Evolutionary conservation across 108 stramenopile species (phyloP).

Genomic region (Stephanodiscus triporus): DNA sequence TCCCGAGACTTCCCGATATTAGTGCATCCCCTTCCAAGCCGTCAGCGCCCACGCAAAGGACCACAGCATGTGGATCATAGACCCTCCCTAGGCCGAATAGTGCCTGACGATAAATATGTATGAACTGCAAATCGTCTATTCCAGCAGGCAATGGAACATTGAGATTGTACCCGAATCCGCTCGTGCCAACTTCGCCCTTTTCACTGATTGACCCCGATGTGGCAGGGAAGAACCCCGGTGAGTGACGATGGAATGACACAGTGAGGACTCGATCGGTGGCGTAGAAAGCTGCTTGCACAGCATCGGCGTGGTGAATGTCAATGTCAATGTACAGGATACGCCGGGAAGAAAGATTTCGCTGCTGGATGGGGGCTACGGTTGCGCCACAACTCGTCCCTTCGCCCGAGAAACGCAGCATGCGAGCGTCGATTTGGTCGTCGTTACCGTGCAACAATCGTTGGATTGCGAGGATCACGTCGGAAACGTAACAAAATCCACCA

Average conservation of each 20-base stretch:
- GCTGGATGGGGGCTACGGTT: slow-evolving; percentile 84
- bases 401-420: slow-evolving; percentile 99
- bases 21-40: slow-evolving; percentile 55
- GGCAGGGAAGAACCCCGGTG: slow-evolving; percentile 42
- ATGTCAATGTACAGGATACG: slow-evolving; percentile 99
- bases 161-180: slow-evolving; percentile 52
- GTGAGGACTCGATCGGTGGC: slow-evolving; percentile 99
- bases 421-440: slow-evolving; percentile 77
- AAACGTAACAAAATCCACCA: slow-evolving; percentile 96
- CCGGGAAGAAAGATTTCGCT: slow-evolving; percentile 92
- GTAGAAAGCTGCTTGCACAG: slow-evolving; percentile 99
- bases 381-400: slow-evolving; percentile 93
- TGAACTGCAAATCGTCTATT: slow-evolving; percentile 33
- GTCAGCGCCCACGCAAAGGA: slow-evolving; percentile 59
- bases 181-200: slow-evolving; percentile 42
- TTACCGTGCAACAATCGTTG: slow-evolving; percentile 98
- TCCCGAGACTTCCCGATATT: slow-evolving; percentile 24
- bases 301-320: slow-evolving; percentile 99
- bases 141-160: slow-evolving; percentile 54
- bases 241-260: slow-evolving; percentile 86
- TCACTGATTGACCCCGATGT: slow-evolving; percentile 34
- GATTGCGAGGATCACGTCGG: slow-evolving; percentile 99
- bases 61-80: slow-evolving; percentile 50
- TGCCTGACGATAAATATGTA: slow-evolving; percentile 32
- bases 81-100: slow-evolving; percentile 29